Evolutionary conservation across 2,329 filamentous ascomycete genomes (phyloP).

Genomic region (Botrytis elliptica): DNA sequence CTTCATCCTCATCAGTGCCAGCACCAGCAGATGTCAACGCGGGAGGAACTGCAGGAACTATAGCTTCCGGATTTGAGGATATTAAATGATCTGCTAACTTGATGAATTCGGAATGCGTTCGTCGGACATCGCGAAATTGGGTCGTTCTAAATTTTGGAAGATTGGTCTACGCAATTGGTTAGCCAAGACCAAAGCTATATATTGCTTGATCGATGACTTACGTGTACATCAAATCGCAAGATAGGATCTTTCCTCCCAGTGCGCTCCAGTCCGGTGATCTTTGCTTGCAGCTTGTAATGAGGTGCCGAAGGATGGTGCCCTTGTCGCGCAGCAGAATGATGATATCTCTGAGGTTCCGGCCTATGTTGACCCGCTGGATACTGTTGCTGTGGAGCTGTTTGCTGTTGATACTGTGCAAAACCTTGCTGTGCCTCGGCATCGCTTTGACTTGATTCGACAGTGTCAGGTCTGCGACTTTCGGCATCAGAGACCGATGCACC

Average conservation of each 20-base stretch:
- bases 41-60: conserved; percentile 94
- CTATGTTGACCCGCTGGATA: conserved; percentile 40
- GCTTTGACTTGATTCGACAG: conserved; percentile 33
- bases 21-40: conserved; percentile 90
- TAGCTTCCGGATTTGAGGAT: conserved; percentile 93
- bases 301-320: conserved; percentile 51
- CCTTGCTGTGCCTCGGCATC: conserved; percentile 39
- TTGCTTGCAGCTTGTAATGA: conserved; percentile 84
- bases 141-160: conserved; percentile 97
- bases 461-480: conserved; percentile 36
- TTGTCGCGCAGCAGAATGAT: conserved; percentile 35
- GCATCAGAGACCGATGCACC: conserved; percentile 33
- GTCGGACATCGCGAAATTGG: conserved; percentile 94
- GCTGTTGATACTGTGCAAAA: conserved; percentile 35
- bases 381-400: conserved; percentile 27
- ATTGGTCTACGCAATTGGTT: conserved; percentile 68
- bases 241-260: conserved; percentile 95
- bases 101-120: conserved; percentile 90
- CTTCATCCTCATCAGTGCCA: conserved; percentile 94
- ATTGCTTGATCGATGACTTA: conserved; percentile 48
- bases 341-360: conserved; percentile 40
- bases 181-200: conserved; percentile 21
- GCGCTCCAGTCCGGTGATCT: conserved; percentile 89
- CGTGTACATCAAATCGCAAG: conserved; percentile 92
- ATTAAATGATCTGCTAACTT: conserved; percentile 96